Percentiles rank a stretch among this genome's conserved stretches.
Evolutionary conservation across 73 alveolate species (phyloP).

Genomic region (Effrenium voratum): DNA sequence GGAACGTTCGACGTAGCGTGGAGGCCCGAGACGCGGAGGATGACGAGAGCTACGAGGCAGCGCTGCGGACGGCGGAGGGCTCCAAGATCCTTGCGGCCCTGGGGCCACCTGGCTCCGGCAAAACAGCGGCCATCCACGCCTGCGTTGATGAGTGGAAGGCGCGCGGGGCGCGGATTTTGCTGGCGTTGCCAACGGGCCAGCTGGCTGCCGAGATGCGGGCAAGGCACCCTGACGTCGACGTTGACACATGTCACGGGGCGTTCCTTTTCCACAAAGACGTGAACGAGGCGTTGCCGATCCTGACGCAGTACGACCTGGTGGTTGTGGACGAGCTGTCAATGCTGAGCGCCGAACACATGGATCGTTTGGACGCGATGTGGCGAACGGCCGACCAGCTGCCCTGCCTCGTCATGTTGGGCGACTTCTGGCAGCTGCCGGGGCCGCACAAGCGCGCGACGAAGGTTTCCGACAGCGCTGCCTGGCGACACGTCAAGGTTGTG

Average conservation of each 20-base stretch:
- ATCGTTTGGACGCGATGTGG: not conserved
- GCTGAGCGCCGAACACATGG: not conserved
- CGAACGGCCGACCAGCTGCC: not conserved
- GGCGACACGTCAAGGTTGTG: not conserved
- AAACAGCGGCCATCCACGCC: constrained; percentile 1
- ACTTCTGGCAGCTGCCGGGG: constrained; percentile 6
- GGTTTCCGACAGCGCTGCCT: too few species aligned
- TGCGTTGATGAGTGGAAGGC: not conserved
- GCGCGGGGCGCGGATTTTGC: not conserved
- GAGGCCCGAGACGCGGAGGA: not conserved
- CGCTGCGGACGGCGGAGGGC: not conserved
- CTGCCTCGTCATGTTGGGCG: not conserved
- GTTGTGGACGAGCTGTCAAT: constrained; percentile 28
- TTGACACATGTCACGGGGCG: constrained; percentile 30
- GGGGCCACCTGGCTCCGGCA: constrained; percentile 48
- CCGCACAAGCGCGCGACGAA: too few species aligned
- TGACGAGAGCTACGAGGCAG: not conserved
- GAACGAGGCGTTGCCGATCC: not conserved
- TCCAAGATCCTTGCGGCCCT: not conserved
- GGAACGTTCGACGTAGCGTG: not conserved
- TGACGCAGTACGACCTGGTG: constrained; percentile 10
- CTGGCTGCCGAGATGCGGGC: not conserved
- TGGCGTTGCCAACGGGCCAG: not conserved
- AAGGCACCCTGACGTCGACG: not conserved
- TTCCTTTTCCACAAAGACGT: not conserved